Evolutionary conservation across 2,329 filamentous ascomycete genomes (phyloP).

Genomic region (Ascosphaera aggregata): DNA sequence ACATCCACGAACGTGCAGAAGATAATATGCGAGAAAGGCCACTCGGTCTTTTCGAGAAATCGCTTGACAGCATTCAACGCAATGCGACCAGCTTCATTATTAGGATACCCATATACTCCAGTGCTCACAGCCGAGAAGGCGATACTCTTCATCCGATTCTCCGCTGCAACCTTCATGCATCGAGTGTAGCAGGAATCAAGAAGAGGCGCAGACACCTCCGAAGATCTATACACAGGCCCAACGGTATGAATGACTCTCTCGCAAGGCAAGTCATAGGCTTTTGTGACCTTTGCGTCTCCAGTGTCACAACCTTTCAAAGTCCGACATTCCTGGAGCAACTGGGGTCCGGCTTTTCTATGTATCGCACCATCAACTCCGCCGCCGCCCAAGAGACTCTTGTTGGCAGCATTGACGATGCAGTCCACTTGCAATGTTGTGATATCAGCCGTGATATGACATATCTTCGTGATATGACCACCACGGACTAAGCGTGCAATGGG

Average conservation of each 20-base stretch:
- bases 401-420: conserved; percentile 86
- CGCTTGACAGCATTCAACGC: conserved; percentile 38
- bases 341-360: conserved; percentile 53
- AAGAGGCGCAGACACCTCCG: conserved; percentile 15
- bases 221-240: conserved; percentile 46
- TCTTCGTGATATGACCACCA: conserved; percentile 12
- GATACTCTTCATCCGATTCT: conserved; percentile 42
- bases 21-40: conserved; percentile 43
- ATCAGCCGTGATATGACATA: conserved; percentile 50
- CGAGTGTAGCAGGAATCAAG: conserved; percentile 44
- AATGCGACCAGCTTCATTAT: conserved; percentile 42
- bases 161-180: conserved; percentile 47
- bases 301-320: conserved; percentile 49
- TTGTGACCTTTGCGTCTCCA: conserved; percentile 63
- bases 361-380: conserved; percentile 85
- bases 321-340: conserved; percentile 47
- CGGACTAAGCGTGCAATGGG: neutral
- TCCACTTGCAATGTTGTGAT: conserved; percentile 61
- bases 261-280: conserved; percentile 51
- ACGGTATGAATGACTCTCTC: conserved; percentile 74
- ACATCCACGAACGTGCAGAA: conserved; percentile 69
- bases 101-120: conserved; percentile 75
- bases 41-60: conserved; percentile 24
- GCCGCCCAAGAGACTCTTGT: conserved; percentile 52
- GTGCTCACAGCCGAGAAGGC: conserved; percentile 76